Base-by-base conservation (phyloP, 805 yeast species). In the Cephaloascus fragrans region DNA sequence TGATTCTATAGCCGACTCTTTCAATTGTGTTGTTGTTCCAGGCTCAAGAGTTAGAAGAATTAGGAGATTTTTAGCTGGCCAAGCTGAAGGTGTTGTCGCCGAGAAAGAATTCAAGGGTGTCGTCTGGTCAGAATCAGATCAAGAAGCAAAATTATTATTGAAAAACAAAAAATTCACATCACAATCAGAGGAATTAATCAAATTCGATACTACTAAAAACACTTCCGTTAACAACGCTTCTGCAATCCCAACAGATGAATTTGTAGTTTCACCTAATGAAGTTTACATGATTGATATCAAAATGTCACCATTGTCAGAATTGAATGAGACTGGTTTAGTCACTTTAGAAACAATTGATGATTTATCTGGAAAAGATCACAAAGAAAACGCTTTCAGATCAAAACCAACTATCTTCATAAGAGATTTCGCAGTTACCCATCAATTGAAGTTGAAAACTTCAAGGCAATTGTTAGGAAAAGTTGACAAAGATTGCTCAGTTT, bases 61-160 rank as follows among this genome's bases (percentile, higher is more conserved):
- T 41, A 77, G 96, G 67, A 77, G 97, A 55, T 93, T 90, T 52
- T 75, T 93, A 54, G 95, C 95, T 32, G 98, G 98, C 39, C 98
- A 93, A 68, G 81, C 89, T 42, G 95, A 87, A 55, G 93, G 88
- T 56, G 68, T 88, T 40, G 93, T 88, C 46, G 90, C 89, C 31
- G 98, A 90, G 65, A 75, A 80, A 54, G 96, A 86, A 47, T 85
- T 83, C 63, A 89, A 90, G 61, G 96, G 96, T 55, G 94, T 89
- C 39, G 83, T 74, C 19, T 84, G 94, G 94, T 73, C 82, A 39
- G 95, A 84, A 62, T 69, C 80, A 31, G 83, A 83, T 58, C 93
- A 83, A 62, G 95, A 84, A 62, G 67, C 68, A 31, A 53, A 56
- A 18, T 64, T 83, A 41, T 62, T 81, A 41, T 57, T 56, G 42